Conservation (phyloP, 2,329 filamentous ascomycete species). For the Colletotrichum orchidophilum region DNA sequence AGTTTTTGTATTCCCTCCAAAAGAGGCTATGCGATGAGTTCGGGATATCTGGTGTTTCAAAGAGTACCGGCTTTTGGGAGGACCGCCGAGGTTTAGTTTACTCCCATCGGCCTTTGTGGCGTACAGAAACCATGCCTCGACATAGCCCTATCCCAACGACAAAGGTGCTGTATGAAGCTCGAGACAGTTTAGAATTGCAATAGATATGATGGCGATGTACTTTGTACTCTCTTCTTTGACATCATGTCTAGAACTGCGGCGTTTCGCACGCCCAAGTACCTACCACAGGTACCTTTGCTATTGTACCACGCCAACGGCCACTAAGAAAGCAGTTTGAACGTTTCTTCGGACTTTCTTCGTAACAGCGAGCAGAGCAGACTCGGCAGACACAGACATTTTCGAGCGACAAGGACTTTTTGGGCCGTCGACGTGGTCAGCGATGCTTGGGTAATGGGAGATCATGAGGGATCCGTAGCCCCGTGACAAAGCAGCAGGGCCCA, state of each 20-base stretch:
- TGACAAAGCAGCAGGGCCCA: background rate
- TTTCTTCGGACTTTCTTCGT: background rate
- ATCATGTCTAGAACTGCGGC: background rate
- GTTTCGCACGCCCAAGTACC: too few relatives aligned
- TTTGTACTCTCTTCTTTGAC: background rate
- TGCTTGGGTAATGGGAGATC: conserved; percentile 16
- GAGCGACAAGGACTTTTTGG: background rate
- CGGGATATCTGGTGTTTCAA: background rate
- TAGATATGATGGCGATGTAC: too few relatives aligned
- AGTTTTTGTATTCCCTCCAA: background rate
- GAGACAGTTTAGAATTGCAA: background rate
- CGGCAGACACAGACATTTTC: background rate
- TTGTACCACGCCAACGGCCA: background rate
- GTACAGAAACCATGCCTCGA: background rate
- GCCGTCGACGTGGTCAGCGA: conserved; percentile 15
- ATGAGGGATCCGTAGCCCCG: conserved; percentile 14
- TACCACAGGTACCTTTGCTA: too few relatives aligned
- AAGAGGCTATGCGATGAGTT: background rate
- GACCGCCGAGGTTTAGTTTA: background rate
- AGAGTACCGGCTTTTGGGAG: background rate
- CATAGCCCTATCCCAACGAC: conserved; percentile 4
- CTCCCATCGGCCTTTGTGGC: background rate
- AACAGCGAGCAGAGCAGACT: background rate
- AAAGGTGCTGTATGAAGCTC: background rate
- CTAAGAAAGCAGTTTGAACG: background rate